Evolutionary conservation across 2,329 filamentous ascomycete genomes (phyloP), one percentile per base, ranked within the genome.

Genomic region (Westerdykella sp.): DNA sequence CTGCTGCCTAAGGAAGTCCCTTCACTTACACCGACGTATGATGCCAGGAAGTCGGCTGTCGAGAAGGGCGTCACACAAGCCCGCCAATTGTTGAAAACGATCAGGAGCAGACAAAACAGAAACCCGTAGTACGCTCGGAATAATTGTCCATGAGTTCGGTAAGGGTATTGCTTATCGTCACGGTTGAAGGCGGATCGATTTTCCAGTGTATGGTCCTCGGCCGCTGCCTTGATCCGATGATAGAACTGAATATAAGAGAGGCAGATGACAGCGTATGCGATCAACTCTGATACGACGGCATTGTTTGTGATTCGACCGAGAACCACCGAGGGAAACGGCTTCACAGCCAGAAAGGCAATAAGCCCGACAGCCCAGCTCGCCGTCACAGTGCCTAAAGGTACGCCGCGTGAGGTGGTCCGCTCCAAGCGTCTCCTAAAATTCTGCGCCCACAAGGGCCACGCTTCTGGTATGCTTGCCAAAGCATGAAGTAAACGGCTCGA

Each of bases 401-500:
- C 67, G 6, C 68, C 68, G 35, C 54, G 39, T 15, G 51, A 57
- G 5, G 55, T 65, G 3, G 68, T 70, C 36, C 56, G 53, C 44
- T 68, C 64, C 6, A 70, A 49, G 32, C 65, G 49, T 23, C 50
- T 44, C 31, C 62, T 54, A n/a, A 59, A 46, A 31, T 56, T 58
- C 39, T 65, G 62, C 13, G 51, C 51, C 55, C 57, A 69, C 22
- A 60, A 48, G 23, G 66, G 67, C 63, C 67, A 71, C 18, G 59
- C 69, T 45, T 66, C 67, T 22, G 58, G 60, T 40, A 66, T 68
- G 47, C 45, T 60, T 15, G 71, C 69, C 40, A 73, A 57, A 1
- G 70, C 69, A 55, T 73, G 70, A 14, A 73, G 54, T 7, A 70
- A 55, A 40, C 71, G 59, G 11, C 67, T 70, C 16, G 69, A 65